A percentile compares a stretch with the other conserved stretches of the same genome.
phyloP scores from a whole-genome alignment of 2,329 filamentous ascomycete species.

The Colletotrichum sp. region DNA sequence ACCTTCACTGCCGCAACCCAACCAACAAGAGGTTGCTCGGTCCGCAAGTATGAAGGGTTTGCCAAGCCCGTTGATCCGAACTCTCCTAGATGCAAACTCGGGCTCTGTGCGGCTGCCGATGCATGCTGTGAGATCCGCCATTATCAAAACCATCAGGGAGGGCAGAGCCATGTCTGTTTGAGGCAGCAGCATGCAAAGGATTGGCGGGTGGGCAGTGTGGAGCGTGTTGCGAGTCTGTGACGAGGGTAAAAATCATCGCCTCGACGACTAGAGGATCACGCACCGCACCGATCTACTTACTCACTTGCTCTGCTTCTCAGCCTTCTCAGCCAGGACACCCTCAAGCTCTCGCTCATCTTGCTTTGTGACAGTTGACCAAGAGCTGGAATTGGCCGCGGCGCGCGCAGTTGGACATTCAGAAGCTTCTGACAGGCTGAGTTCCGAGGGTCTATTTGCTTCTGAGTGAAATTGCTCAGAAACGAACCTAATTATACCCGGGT shows the following conservation, averaged over 20 bases:
- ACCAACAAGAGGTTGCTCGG: background rate
- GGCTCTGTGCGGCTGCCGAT: background rate
- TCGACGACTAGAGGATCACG: background rate
- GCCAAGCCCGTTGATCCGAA: background rate
- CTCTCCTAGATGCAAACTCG: background rate
- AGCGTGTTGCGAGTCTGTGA: background rate
- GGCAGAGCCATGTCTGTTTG: background rate
- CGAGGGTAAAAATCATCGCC: background rate
- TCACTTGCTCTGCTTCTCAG: background rate
- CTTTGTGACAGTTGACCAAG: background rate
- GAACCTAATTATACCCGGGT: background rate
- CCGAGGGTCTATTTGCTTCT: background rate
- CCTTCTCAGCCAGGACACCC: background rate
- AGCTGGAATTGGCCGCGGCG: background rate
- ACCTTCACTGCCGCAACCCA: background rate
- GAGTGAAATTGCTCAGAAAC: background rate
- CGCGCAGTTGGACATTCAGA: background rate
- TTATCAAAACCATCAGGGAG: background rate
- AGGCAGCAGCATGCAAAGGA: background rate
- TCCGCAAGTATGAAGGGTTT: background rate
- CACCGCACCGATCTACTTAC: background rate
- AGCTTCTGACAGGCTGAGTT: background rate
- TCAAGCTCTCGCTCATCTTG: background rate
- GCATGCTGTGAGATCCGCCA: background rate
- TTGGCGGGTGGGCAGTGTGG: background rate